Evolutionary conservation across 2,329 filamentous ascomycete genomes (phyloP).

Genomic region (Aspergillus cejpii): DNA sequence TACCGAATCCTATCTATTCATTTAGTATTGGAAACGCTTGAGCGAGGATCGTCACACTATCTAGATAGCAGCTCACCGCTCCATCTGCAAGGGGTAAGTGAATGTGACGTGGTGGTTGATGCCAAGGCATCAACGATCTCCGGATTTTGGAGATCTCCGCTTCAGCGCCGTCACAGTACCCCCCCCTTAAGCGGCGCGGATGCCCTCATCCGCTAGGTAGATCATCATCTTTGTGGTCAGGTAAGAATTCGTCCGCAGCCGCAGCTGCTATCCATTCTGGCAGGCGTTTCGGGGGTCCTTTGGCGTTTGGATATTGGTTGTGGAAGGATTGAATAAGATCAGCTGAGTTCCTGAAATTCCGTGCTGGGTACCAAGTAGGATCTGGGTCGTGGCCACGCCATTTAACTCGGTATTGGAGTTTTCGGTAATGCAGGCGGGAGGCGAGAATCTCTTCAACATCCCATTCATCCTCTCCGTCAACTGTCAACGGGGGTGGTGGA

Average conservation of each 20-base stretch:
- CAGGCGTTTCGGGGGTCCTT: conserved; percentile 7
- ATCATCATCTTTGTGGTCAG: background rate
- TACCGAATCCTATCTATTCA: too few relatives aligned
- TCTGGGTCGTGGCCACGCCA: conserved; percentile 8
- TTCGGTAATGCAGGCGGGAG: background rate
- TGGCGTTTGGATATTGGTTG: background rate
- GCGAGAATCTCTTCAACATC: conserved; percentile 10
- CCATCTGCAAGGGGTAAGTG: too few relatives aligned
- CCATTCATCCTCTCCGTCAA: conserved; percentile 8
- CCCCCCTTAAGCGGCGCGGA: too few relatives aligned
- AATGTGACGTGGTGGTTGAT: too few relatives aligned
- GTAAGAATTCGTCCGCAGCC: background rate
- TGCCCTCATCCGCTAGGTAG: too few relatives aligned
- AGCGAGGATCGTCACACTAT: too few relatives aligned
- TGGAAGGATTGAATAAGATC: conserved; percentile 6
- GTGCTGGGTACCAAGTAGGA: conserved; percentile 8
- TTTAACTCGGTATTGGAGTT: conserved; percentile 7
- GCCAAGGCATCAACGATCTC: too few relatives aligned
- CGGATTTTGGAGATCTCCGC: too few relatives aligned
- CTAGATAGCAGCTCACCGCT: too few relatives aligned
- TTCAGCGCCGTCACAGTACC: too few relatives aligned
- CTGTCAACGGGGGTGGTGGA: too few relatives aligned
- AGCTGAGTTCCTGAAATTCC: conserved; percentile 5
- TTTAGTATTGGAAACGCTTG: too few relatives aligned
- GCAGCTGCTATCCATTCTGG: conserved; percentile 1